These are phyloP conservation scores for Colletotrichum theobromicola DNA, from an alignment of 2,329 filamentous ascomycete species.

Conservation along the genomic window DNA sequence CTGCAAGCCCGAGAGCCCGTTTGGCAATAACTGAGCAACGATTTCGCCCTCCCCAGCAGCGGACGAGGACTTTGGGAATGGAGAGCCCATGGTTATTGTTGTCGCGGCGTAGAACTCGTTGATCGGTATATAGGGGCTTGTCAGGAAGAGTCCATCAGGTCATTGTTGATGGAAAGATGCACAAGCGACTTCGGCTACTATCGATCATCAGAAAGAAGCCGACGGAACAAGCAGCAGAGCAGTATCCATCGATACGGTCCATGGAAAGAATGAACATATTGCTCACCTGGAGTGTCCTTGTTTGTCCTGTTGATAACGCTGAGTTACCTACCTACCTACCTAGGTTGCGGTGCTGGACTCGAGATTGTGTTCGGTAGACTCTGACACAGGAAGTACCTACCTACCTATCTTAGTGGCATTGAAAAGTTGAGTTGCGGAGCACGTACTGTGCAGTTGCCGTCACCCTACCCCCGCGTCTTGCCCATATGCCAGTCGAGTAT, in stretches of 20 bases:
- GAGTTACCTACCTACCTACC: too few relatives aligned
- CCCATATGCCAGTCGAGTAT: neutral
- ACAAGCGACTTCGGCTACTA: neutral
- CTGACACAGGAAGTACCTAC: neutral
- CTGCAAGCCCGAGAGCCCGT: constrained; percentile 72
- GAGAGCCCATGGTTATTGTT: constrained; percentile 60
- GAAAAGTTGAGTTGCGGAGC: neutral
- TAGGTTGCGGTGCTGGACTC: neutral
- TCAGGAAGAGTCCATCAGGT: neutral
- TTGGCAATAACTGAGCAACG: constrained; percentile 74
- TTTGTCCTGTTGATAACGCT: neutral
- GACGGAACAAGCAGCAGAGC: neutral
- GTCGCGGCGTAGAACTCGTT: neutral
- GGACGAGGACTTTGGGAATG: constrained; percentile 77
- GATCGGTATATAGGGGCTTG: neutral
- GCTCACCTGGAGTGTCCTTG: neutral
- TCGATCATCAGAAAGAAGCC: neutral
- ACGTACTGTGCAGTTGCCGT: constrained; percentile 4
- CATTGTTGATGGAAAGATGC: neutral
- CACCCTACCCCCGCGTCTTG: neutral
- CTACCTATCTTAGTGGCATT: neutral
- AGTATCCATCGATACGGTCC: neutral
- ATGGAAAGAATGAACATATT: neutral
- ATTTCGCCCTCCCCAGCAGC: constrained; percentile 80
- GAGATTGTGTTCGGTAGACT: neutral